Conservation (phyloP, 371 early-diverging fungal genomes). For the Rhizopus microsporus region DNA sequence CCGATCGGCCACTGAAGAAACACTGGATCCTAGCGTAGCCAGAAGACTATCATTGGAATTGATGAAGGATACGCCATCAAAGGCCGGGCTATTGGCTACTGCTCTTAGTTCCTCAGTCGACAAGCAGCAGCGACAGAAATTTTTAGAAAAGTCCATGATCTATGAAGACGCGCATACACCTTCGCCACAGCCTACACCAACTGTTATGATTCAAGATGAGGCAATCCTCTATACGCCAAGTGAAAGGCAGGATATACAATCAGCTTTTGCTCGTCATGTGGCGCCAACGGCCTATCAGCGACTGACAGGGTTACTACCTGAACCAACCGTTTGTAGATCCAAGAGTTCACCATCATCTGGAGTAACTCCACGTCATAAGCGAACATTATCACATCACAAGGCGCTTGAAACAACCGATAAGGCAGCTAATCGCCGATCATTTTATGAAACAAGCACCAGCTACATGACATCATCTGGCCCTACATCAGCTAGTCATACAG, state of each 20-base stretch:
- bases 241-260: background rate
- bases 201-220: background rate
- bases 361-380: background rate
- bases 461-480: background rate
- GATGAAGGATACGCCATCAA: conserved; percentile 53
- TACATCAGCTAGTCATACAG: conserved; percentile 4
- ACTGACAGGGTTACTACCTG: conserved; percentile 31
- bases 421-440: conserved; percentile 4
- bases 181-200: conserved; percentile 1
- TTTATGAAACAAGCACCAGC: conserved; percentile 8
- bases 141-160: conserved; percentile 9
- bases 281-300: conserved; percentile 29
- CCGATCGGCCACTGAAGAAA: conserved; percentile 1
- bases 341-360: conserved; percentile 35
- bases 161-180: conserved; percentile 2
- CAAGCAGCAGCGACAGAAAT: conserved; percentile 8
- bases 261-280: conserved; percentile 21
- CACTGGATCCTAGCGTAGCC: conserved; percentile 49
- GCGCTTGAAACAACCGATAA: background rate
- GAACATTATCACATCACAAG: conserved; percentile 1
- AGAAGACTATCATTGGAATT: conserved; percentile 62
- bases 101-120: background rate
- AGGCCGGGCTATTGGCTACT: conserved; percentile 5
- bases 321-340: conserved; percentile 27
- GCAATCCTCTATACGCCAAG: background rate